Conservation (phyloP, 148 eudicot species). For the Persicaria maculosa region DNA sequence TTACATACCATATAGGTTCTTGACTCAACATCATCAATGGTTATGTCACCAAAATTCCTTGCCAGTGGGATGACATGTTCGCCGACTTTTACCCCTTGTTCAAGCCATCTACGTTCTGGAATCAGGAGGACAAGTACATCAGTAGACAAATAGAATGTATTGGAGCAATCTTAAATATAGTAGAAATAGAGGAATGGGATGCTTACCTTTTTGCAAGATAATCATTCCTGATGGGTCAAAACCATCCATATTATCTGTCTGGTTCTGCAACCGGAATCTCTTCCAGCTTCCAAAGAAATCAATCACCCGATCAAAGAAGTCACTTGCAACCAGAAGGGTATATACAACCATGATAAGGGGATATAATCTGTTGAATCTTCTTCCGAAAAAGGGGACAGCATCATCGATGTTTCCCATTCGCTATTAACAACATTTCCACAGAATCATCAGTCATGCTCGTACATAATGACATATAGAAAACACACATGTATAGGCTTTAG, state of each 20-base stretch:
- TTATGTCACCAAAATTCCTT: conserved; percentile 58
- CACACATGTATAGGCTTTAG: not conserved
- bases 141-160: no score
- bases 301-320: conserved; percentile 77
- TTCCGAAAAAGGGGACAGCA: conserved; percentile 86
- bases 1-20: conserved; percentile 21
- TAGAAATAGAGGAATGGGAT: not conserved
- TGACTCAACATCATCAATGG: conserved; percentile 58
- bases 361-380: conserved; percentile 73
- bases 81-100: conserved; percentile 80
- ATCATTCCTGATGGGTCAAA: conserved; percentile 91
- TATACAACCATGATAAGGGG: conserved; percentile 92
- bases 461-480: not conserved
- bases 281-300: conserved; percentile 85
- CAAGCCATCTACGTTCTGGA: conserved; percentile 79
- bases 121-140: no score
- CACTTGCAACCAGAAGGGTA: conserved; percentile 73
- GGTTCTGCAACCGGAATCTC: conserved; percentile 48
- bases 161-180: no score
- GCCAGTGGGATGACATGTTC: conserved; percentile 86
- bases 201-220: conserved; percentile 71
- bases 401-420: conserved; percentile 87
- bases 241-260: conserved; percentile 77
- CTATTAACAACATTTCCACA: conserved; percentile 29
- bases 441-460: conserved; percentile 2